These are phyloP conservation scores for Candida vartiovaarae DNA, from an alignment of 805 yeast genomes.

Conservation along the genomic window DNA sequence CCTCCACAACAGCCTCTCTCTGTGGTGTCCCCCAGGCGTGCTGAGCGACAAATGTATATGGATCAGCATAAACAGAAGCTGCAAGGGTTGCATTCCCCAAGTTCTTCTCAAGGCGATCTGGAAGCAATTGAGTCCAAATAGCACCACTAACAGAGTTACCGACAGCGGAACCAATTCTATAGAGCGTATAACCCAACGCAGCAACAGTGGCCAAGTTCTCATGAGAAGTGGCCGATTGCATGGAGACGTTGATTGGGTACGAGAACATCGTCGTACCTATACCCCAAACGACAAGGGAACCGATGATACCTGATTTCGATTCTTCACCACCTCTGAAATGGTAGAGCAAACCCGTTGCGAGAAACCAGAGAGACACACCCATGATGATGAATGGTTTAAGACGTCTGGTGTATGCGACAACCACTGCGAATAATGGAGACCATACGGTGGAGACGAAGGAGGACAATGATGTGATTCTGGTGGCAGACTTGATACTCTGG, in stretches of 20 bases:
- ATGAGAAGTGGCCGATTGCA: conserved; percentile 54
- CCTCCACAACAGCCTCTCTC: conserved; percentile 47
- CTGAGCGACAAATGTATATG: conserved; percentile 39
- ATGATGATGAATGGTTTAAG: conserved; percentile 52
- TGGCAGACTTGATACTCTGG: conserved; percentile 53
- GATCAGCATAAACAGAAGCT: conserved; percentile 41
- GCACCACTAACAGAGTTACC: conserved; percentile 65
- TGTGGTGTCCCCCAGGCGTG: conserved; percentile 60
- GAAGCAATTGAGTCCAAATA: conserved; percentile 60
- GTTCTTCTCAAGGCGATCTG: conserved; percentile 29
- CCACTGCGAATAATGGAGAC: conserved; percentile 50
- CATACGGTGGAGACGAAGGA: conserved; percentile 56
- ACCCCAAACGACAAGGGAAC: conserved; percentile 57
- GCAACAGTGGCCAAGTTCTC: conserved; percentile 63
- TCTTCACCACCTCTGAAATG: conserved; percentile 48
- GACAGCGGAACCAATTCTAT: conserved; percentile 58
- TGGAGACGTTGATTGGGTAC: conserved; percentile 57
- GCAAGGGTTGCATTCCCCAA: conserved; percentile 35
- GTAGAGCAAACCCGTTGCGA: conserved; percentile 51
- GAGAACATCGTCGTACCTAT: conserved; percentile 68
- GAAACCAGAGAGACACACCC: conserved; percentile 53
- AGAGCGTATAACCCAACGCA: conserved; percentile 48
- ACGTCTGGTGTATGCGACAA: conserved; percentile 40
- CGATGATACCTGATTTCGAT: conserved; percentile 53
- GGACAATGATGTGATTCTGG: conserved; percentile 51